Evolutionary conservation across 2,329 filamentous ascomycete genomes (phyloP).

Genomic region (Claviceps spartinae): DNA sequence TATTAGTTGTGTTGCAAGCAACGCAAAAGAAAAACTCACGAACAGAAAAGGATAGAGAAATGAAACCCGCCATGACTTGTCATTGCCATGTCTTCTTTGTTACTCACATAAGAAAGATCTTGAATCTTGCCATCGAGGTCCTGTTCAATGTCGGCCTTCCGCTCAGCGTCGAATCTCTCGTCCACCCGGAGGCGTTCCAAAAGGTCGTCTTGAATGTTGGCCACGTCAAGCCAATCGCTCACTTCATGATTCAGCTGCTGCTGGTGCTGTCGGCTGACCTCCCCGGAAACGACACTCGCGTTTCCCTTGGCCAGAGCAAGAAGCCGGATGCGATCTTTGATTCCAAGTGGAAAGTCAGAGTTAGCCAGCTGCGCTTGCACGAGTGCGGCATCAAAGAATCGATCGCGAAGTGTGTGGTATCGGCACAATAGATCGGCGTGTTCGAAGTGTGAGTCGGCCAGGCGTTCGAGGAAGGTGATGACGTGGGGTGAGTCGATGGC

Average conservation of each 20-base stretch:
- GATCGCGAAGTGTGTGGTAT: constrained; percentile 74
- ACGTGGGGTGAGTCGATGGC: constrained; percentile 76
- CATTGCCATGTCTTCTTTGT: neutral
- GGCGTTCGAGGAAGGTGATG: constrained; percentile 68
- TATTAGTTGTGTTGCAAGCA: constrained; percentile 6
- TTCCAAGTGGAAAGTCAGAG: constrained; percentile 64
- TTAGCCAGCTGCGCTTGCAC: constrained; percentile 76
- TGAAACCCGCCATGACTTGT: neutral
- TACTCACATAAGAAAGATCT: constrained; percentile 59
- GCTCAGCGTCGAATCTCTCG: constrained; percentile 48
- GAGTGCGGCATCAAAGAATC: constrained; percentile 75
- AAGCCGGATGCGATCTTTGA: constrained; percentile 78
- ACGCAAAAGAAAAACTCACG: neutral
- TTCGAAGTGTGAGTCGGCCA: constrained; percentile 55
- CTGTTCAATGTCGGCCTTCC: constrained; percentile 48
- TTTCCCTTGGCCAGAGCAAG: constrained; percentile 86
- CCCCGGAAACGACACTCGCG: constrained; percentile 67
- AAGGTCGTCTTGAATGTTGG: constrained; percentile 88
- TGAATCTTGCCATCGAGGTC: constrained; percentile 68
- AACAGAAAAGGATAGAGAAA: neutral
- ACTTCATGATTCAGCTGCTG: constrained; percentile 79
- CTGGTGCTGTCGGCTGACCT: constrained; percentile 65
- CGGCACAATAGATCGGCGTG: constrained; percentile 87
- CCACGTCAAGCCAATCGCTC: constrained; percentile 75
- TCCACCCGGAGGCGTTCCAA: constrained; percentile 67